Evolutionary conservation across 2,329 filamentous ascomycete species (phyloP).

Genomic region (Ophiocordyceps unilateralis): DNA sequence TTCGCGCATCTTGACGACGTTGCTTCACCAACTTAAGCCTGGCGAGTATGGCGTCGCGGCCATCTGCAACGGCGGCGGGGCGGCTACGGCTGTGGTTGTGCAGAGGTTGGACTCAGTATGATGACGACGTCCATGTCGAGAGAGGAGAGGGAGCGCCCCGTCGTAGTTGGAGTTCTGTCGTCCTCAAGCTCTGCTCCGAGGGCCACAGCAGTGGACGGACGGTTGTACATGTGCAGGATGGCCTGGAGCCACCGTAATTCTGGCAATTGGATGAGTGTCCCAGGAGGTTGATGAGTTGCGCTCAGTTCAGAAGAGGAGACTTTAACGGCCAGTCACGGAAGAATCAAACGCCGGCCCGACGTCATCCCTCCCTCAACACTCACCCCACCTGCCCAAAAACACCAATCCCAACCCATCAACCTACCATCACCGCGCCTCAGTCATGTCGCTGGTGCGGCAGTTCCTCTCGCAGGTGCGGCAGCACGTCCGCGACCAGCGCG

Average conservation of each 20-base stretch:
- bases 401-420: not conserved
- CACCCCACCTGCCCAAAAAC: too few relatives aligned
- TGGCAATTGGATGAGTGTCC: too few relatives aligned
- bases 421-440: not conserved
- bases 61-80: conserved; percentile 93
- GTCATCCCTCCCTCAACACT: conserved; percentile 35
- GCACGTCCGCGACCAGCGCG: conserved; percentile 43
- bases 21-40: conserved; percentile 79
- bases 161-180: too few relatives aligned
- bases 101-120: conserved; percentile 54
- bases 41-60: conserved; percentile 91
- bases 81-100: conserved; percentile 79
- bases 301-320: too few relatives aligned
- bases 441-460: conserved; percentile 36
- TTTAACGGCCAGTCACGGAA: not conserved
- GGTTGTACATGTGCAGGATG: too few relatives aligned
- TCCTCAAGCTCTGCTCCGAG: too few relatives aligned
- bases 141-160: too few relatives aligned
- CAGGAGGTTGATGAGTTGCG: too few relatives aligned
- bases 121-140: too few relatives aligned
- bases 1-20: conserved; percentile 72
- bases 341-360: conserved; percentile 3
- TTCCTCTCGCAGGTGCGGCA: conserved; percentile 49
- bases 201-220: too few relatives aligned
- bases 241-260: too few relatives aligned